These are phyloP conservation scores for Mucor mucedo DNA, from an alignment of 371 early-diverging fungal genomes.

Conservation along the genomic window DNA sequence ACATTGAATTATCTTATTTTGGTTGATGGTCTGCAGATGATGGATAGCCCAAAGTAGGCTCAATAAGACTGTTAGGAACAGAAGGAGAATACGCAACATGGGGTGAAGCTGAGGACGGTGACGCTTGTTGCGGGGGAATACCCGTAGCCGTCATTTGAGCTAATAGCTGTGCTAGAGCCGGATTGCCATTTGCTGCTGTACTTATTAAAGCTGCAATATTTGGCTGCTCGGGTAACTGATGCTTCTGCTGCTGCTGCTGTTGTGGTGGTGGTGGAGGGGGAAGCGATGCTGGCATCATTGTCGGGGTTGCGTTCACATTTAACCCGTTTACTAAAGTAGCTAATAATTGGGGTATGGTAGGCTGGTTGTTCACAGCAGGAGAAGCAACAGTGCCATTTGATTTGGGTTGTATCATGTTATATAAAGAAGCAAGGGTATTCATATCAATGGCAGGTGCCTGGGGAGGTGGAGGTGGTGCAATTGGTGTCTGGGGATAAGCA, in stretches of 20 bases:
- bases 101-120: too few species aligned
- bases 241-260: not conserved
- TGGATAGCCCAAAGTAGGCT: not conserved
- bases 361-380: constrained; percentile 1
- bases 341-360: constrained; percentile 28
- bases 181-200: constrained; percentile 30
- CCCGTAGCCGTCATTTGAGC: constrained; percentile 9
- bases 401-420: constrained; percentile 24
- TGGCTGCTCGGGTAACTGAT: constrained; percentile 6
- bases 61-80: not conserved
- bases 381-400: not conserved
- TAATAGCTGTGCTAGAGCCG: constrained; percentile 24
- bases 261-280: not conserved
- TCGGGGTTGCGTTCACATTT: not conserved
- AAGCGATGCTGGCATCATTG: not conserved
- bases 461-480: not conserved
- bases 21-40: not conserved
- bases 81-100: not conserved
- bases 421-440: constrained; percentile 31
- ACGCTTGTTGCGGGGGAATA: not conserved
- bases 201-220: constrained; percentile 32
- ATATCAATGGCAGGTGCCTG: constrained; percentile 15
- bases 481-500: constrained; percentile 6
- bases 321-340: constrained; percentile 30
- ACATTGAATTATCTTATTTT: not conserved